Conservation (phyloP, 1,139 yeast species). For the Debaryomycetaceae sp. region DNA sequence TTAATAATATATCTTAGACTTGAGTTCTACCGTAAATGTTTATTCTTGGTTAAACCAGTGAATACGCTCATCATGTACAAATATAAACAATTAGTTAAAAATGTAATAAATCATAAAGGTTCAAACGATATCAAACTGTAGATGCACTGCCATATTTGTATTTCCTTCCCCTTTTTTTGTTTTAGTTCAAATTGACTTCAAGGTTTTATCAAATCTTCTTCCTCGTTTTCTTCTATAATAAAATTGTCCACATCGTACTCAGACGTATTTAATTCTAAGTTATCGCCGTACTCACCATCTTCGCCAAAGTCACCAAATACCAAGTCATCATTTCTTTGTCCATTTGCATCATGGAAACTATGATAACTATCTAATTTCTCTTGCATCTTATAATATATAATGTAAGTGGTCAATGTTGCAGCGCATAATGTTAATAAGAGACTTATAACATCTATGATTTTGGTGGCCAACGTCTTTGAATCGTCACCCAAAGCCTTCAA, state of each 20-base stretch:
- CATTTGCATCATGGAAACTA: constrained; percentile 7
- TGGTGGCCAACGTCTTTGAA: constrained; percentile 48
- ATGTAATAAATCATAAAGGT: not conserved
- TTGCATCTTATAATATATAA: constrained; percentile 65
- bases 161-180: not conserved
- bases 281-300: constrained; percentile 26
- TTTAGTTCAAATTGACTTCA: not conserved
- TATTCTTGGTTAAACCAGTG: too few species aligned
- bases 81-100: not conserved
- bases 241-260: constrained; percentile 38
- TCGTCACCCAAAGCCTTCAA: constrained; percentile 66
- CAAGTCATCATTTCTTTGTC: constrained; percentile 26
- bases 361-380: constrained; percentile 34
- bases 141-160: too few species aligned
- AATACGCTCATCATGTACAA: not conserved
- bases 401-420: constrained; percentile 61
- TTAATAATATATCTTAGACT: not conserved
- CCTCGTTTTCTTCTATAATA: constrained; percentile 28
- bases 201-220: not conserved
- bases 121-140: not conserved
- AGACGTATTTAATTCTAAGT: constrained; percentile 32
- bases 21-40: not conserved
- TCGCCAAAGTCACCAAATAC: constrained; percentile 43
- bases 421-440: constrained; percentile 57
- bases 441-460: constrained; percentile 60